Evolutionary conservation across 768 basidiomycete genomes (phyloP).

Genomic region (Tricholoma saponaceum): DNA sequence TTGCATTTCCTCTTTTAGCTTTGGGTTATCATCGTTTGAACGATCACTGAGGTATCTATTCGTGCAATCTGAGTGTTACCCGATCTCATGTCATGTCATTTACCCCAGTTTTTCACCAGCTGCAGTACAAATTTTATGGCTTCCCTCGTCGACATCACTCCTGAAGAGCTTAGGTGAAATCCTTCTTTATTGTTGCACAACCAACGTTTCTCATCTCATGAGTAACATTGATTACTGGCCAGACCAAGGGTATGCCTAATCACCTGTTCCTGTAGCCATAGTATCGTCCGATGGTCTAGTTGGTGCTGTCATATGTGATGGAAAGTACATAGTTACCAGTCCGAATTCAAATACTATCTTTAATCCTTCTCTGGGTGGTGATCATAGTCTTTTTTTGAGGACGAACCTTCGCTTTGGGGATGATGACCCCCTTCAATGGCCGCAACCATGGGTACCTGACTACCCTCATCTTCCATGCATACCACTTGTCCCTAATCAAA

Average conservation of each 20-base stretch:
- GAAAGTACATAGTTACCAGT: neutral
- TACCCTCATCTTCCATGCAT: neutral
- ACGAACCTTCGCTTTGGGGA: neutral
- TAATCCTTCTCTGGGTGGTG: conserved; percentile 1
- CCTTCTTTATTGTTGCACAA: neutral
- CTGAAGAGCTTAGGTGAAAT: neutral
- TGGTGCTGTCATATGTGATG: neutral
- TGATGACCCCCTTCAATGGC: conserved; percentile 3
- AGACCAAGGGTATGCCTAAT: neutral
- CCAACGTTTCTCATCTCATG: neutral
- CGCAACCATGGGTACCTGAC: conserved; percentile 1
- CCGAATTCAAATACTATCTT: neutral
- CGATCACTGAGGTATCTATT: neutral
- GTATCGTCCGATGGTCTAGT: neutral
- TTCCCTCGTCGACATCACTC: neutral
- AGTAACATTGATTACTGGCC: neutral
- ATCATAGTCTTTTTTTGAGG: neutral
- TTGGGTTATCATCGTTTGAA: neutral
- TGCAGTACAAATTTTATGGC: neutral
- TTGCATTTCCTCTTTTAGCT: neutral
- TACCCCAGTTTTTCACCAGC: neutral
- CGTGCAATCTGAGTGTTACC: neutral
- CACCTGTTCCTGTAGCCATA: neutral
- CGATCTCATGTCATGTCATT: neutral
- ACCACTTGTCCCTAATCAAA: neutral